phyloP scores from a whole-genome alignment of 257 asterid genomes.

The Marsdenia floribunda region DNA sequence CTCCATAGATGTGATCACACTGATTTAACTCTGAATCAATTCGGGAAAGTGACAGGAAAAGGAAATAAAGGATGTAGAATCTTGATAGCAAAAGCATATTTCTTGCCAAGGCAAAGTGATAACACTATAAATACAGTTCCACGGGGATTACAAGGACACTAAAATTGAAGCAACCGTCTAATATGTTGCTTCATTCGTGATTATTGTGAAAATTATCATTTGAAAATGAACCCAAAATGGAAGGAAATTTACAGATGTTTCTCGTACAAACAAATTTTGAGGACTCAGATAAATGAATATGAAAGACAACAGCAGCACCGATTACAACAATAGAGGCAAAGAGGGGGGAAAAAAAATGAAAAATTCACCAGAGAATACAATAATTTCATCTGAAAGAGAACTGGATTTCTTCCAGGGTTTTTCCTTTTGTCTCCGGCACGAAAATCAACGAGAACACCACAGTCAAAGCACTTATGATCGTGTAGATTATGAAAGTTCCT shows the following conservation, averaged over 20 bases:
- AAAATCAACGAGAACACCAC: conserved; percentile 50
- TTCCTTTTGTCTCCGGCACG: conserved; percentile 90
- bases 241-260: not conserved
- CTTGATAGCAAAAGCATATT: too few relatives aligned
- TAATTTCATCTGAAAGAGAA: conserved; percentile 50
- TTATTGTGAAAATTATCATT: not conserved
- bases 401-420: conserved; percentile 76
- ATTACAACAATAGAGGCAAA: not conserved
- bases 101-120: not conserved
- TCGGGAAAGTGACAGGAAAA: too few relatives aligned
- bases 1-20: too few relatives aligned
- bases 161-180: not conserved
- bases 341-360: not conserved
- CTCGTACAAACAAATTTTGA: not conserved
- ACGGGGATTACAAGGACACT: too few relatives aligned
- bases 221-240: not conserved
- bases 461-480: conserved; percentile 33
- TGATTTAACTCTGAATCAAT: too few relatives aligned
- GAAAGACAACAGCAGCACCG: conserved; percentile 4
- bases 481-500: conserved; percentile 69
- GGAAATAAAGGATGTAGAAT: too few relatives aligned
- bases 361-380: not conserved
- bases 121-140: not conserved
- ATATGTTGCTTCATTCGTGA: not conserved
- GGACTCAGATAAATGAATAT: conserved; percentile 2